A percentile compares a stretch with the other conserved stretches of the same genome.
These are phyloP conservation scores for Rhodosporidiobolus odoratus DNA, from an alignment of 768 basidiomycete genomes.

Conservation along the genomic window DNA sequence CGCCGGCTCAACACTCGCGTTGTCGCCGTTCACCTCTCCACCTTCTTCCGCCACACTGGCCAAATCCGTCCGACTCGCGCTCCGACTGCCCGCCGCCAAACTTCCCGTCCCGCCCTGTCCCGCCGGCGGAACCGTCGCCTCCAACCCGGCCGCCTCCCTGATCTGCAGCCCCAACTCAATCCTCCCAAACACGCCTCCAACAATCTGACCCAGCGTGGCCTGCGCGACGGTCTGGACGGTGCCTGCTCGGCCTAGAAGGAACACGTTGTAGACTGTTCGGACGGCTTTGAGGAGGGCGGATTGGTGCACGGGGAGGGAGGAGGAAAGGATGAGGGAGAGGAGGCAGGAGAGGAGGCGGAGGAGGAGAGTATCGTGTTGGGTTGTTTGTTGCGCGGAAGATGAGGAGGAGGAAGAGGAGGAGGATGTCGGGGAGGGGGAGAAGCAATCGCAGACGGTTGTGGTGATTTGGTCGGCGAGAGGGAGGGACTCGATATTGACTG, in stretches of 20 bases:
- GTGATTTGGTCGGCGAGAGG: constrained; percentile 86
- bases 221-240: constrained; percentile 98
- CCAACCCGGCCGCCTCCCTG: constrained; percentile 19
- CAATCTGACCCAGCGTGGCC: constrained; percentile 95
- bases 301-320: constrained; percentile 70
- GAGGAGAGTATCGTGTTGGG: constrained; percentile 53
- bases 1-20: too few relatives aligned
- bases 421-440: constrained; percentile 32
- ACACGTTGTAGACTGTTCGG: constrained; percentile 96
- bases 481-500: constrained; percentile 4
- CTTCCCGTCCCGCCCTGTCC: not conserved
- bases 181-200: constrained; percentile 88
- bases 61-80: constrained; percentile 25
- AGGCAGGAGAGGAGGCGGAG: constrained; percentile 95
- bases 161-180: constrained; percentile 34
- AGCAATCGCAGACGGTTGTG: constrained; percentile 63
- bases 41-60: constrained; percentile 28
- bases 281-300: constrained; percentile 92
- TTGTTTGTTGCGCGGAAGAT: constrained; percentile 59
- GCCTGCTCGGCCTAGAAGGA: constrained; percentile 78
- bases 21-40: not conserved
- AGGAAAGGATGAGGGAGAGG: constrained; percentile 77
- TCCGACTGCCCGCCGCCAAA: constrained; percentile 2
- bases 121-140: not conserved
- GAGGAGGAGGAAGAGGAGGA: constrained; percentile 58